These are phyloP conservation scores for Ogataea minuta DNA, from an alignment of 805 yeast genomes.

Conservation along the genomic window DNA sequence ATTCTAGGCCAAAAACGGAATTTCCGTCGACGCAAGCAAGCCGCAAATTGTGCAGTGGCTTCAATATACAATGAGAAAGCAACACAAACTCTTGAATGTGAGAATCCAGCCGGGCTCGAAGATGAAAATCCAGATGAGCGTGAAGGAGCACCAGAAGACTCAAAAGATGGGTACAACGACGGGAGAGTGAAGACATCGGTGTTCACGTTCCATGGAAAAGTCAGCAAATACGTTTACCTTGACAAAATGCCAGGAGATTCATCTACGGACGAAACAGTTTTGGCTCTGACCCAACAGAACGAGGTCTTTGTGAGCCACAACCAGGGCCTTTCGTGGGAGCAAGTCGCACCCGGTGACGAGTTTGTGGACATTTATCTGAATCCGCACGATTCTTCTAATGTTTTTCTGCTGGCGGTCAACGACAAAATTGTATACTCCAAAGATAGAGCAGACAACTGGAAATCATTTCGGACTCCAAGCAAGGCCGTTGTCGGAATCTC, in stretches of 20 bases:
- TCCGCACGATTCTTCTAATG: conserved; percentile 50
- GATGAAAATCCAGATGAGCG: conserved; percentile 33
- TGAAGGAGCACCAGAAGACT: conserved; percentile 35
- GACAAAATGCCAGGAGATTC: conserved; percentile 46
- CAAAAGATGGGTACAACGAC: conserved; percentile 36
- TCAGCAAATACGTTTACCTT: conserved; percentile 58
- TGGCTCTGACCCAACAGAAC: conserved; percentile 55
- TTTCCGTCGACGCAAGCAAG: conserved; percentile 54
- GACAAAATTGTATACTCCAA: conserved; percentile 55
- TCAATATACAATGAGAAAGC: conserved; percentile 36
- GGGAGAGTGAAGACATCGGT: conserved; percentile 42
- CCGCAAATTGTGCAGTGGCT: conserved; percentile 54
- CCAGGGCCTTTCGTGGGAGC: conserved; percentile 57
- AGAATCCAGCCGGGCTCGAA: conserved; percentile 22
- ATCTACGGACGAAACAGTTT: conserved; percentile 57
- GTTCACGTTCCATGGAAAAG: conserved; percentile 51
- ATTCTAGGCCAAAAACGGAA: conserved; percentile 59
- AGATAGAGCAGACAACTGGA: conserved; percentile 67
- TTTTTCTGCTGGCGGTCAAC: conserved; percentile 48
- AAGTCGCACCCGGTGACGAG: conserved; percentile 43
- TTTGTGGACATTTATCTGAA: conserved; percentile 57
- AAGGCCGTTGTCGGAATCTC: conserved; percentile 39
- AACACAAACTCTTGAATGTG: conserved; percentile 46
- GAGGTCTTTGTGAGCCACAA: conserved; percentile 67
- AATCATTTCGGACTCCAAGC: conserved; percentile 52